These are phyloP conservation scores for Zoysia matrella DNA, from an alignment of 202 grass and related monocot genomes.

Conservation along the genomic window DNA sequence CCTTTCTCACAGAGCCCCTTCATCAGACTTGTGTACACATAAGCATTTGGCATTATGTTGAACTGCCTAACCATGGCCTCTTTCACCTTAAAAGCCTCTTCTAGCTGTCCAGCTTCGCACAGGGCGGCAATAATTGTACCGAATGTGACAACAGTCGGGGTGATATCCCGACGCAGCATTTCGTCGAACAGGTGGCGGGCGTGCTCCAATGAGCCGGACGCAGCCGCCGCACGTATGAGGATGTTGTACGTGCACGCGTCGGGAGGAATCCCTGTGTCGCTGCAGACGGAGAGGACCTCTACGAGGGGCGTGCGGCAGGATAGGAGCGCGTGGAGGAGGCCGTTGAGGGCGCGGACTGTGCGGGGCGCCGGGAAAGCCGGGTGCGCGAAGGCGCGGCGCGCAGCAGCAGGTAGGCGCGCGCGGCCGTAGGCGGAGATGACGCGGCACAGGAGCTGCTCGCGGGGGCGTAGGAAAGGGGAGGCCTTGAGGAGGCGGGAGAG, in stretches of 20 bases:
- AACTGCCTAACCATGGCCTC: conserved; percentile 52
- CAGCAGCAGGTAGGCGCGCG: conserved; percentile 46
- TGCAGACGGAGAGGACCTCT: conserved; percentile 42
- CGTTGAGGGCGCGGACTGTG: conserved; percentile 60
- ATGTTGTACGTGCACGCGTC: conserved; percentile 79
- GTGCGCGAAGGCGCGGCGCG: conserved; percentile 57
- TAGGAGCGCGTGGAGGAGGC: conserved; percentile 59
- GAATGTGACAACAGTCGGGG: conserved; percentile 59
- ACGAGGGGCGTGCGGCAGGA: conserved; percentile 38
- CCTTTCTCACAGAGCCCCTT: conserved; percentile 62
- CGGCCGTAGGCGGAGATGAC: conserved; percentile 65
- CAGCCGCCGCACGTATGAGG: conserved; percentile 39
- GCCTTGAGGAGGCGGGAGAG: conserved; percentile 45
- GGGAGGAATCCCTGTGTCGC: conserved; percentile 28
- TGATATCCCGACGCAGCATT: conserved; percentile 51
- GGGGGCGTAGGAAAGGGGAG: neutral
- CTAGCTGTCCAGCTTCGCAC: conserved; percentile 35
- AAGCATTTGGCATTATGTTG: conserved; percentile 44
- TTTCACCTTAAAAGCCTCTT: conserved; percentile 63
- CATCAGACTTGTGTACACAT: conserved; percentile 66
- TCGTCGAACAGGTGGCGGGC: conserved; percentile 62
- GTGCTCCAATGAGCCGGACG: conserved; percentile 38
- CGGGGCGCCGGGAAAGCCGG: conserved; percentile 54
- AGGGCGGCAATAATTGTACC: conserved; percentile 54
- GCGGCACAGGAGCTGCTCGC: conserved; percentile 58